Evolutionary conservation across 164 flowering plant genomes (phyloP).

Genomic region (Chimonanthus salicifolius): DNA sequence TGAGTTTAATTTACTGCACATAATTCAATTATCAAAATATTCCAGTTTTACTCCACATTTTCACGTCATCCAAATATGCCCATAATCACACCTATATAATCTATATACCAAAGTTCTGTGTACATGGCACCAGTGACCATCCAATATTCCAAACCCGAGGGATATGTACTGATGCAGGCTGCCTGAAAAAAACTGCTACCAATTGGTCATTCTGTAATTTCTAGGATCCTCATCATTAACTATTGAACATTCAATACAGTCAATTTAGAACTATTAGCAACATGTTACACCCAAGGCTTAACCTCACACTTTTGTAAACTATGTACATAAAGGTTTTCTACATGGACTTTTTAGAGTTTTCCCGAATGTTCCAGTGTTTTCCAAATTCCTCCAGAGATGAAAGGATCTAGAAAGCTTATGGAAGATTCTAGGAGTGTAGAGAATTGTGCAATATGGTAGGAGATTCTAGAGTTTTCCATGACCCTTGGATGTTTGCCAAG

Average conservation of each 20-base stretch:
- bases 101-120: background rate
- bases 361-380: no score
- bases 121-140: background rate
- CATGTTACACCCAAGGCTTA: background rate
- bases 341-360: no score
- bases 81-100: background rate
- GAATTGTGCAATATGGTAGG: no score
- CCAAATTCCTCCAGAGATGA: no score
- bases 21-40: no score
- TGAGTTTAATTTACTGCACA: background rate
- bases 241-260: background rate
- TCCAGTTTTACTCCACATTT: background rate
- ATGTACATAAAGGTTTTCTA: no score
- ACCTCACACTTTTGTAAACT: no score
- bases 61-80: background rate
- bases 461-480: no score
- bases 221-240: background rate
- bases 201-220: background rate
- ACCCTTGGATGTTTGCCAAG: no score
- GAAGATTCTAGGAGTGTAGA: no score
- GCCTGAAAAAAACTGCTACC: background rate
- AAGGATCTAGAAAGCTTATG: no score
- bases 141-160: background rate
- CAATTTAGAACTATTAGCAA: background rate
- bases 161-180: background rate